Evolutionary conservation across 140 eudicot genomes (phyloP).

Genomic region (Bidens hawaiensis): DNA sequence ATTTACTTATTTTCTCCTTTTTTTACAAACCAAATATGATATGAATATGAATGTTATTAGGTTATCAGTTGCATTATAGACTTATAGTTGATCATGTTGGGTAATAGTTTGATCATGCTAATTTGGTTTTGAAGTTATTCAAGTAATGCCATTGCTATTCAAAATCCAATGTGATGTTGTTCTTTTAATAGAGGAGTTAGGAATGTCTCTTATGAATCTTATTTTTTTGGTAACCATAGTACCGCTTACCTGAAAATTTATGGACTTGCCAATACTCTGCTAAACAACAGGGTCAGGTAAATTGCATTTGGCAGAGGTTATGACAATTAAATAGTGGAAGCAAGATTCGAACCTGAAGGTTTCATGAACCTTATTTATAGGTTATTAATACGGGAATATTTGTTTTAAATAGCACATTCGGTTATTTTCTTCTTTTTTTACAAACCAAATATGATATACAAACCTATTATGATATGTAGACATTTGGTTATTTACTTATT

Average conservation of each 20-base stretch:
- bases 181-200: no score
- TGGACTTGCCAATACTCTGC: no score
- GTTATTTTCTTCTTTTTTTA: not conserved
- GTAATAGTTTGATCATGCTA: not conserved
- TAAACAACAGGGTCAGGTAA: no score
- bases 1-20: no score
- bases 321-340: no score
- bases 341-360: not conserved
- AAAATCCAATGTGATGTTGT: not conserved
- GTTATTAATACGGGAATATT: not conserved
- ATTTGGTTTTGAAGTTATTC: not conserved
- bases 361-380: not conserved
- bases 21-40: no score
- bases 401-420: not conserved
- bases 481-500: not conserved
- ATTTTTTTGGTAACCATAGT: no score
- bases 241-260: no score
- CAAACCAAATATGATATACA: not conserved
- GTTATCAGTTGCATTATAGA: constrained; percentile 3
- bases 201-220: no score
- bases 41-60: not conserved
- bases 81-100: constrained; percentile 10
- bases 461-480: no score
- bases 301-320: no score
- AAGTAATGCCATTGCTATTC: not conserved